Evolutionary conservation across 2,329 filamentous ascomycete species (phyloP).

Genomic region (Fusarium sp.): DNA sequence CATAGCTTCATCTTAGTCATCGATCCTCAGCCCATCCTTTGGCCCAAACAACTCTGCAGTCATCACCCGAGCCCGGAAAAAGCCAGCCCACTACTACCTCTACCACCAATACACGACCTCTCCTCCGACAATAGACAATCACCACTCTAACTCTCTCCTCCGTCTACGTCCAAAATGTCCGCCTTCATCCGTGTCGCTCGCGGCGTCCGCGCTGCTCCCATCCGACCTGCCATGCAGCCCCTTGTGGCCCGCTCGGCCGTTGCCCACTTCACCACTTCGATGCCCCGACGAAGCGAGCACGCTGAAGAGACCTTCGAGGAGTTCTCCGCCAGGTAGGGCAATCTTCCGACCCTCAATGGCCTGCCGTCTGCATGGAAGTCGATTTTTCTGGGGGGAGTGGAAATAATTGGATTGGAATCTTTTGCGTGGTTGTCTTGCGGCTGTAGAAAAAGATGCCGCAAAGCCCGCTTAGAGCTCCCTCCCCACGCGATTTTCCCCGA

Average conservation of each 20-base stretch:
- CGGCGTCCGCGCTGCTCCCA: constrained; percentile 72
- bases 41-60: constrained; percentile 47
- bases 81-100: constrained; percentile 43
- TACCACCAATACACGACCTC: constrained; percentile 35
- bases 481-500: constrained; percentile 46
- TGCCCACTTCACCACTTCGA: constrained; percentile 73
- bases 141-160: constrained; percentile 36
- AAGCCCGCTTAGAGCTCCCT: constrained; percentile 36
- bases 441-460: constrained; percentile 45
- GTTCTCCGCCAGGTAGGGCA: constrained; percentile 91
- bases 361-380: constrained; percentile 1
- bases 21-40: constrained; percentile 47
- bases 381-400: background rate
- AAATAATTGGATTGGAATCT: background rate
- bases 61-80: constrained; percentile 46
- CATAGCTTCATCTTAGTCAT: constrained; percentile 50
- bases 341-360: constrained; percentile 39
- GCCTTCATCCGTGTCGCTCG: constrained; percentile 77
- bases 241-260: constrained; percentile 67
- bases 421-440: constrained; percentile 21
- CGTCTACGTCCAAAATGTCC: constrained; percentile 70
- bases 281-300: constrained; percentile 70
- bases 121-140: constrained; percentile 35
- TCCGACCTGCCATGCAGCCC: constrained; percentile 66
- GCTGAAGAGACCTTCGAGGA: constrained; percentile 98